A percentile compares a stretch with the other conserved stretches of the same genome.
Evolutionary conservation across 768 basidiomycete genomes (phyloP).

Genomic region (Gautieria morchelliformis): DNA sequence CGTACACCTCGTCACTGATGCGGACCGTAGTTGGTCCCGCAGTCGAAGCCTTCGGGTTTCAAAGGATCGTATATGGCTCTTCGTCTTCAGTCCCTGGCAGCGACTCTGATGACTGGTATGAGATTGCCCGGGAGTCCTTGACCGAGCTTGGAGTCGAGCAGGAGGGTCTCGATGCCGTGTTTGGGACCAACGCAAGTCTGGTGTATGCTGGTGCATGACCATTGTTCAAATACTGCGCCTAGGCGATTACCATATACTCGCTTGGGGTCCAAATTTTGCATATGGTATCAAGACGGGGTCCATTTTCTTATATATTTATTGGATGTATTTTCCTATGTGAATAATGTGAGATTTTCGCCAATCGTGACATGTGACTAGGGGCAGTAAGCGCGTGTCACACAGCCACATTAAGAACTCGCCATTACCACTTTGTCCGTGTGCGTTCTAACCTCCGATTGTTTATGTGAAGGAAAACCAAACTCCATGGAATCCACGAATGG

Average conservation of each 20-base stretch:
- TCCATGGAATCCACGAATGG: slow-evolving; percentile 5
- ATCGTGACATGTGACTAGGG: neutral
- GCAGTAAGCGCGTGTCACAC: neutral
- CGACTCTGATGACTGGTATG: slow-evolving; percentile 62
- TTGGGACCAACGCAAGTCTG: slow-evolving; percentile 39
- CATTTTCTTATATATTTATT: neutral
- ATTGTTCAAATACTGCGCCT: neutral
- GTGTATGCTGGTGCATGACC: slow-evolving; percentile 25
- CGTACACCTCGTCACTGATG: neutral
- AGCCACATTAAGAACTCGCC: neutral
- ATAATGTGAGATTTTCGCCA: neutral
- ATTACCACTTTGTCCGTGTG: neutral
- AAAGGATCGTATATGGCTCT: slow-evolving; percentile 77
- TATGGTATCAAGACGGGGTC: too few relatives aligned
- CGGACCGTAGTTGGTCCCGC: slow-evolving; percentile 59
- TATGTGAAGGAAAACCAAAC: neutral
- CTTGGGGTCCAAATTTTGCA: too few relatives aligned
- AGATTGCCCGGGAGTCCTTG: slow-evolving; percentile 67
- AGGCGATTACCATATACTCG: too few relatives aligned
- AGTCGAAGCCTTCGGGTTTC: slow-evolving; percentile 76
- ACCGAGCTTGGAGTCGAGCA: slow-evolving; percentile 76
- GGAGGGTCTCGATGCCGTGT: slow-evolving; percentile 66
- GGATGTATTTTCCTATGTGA: neutral
- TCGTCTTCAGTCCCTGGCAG: slow-evolving; percentile 49
- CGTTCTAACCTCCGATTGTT: neutral